Evolutionary conservation across 1,284 basidiomycete species (phyloP), one percentile per base, ranked within the genome.

Genomic region (Microbotryum violaceum): DNA sequence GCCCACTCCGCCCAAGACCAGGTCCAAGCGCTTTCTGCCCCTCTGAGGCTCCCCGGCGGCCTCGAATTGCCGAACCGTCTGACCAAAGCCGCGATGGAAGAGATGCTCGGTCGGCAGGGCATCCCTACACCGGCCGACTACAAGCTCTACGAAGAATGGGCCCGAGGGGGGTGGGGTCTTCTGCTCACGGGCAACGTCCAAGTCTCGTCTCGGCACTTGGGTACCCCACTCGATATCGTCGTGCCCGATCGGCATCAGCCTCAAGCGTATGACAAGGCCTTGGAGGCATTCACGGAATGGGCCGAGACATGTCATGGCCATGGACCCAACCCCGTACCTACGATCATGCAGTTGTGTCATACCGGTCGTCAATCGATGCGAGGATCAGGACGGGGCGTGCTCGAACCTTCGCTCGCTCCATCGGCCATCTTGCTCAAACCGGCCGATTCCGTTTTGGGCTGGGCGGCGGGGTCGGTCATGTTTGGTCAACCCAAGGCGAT

Each of bases 301-400:
- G 82, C 83, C 1, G 69, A 74, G 33, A 72, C 75, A 2, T 84
- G 87, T 27, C 82, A 82, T 63, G 79, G 78, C 10, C 54, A 62
- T 27, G 55, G 56, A 44, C 54, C 57, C 29, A 25, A 27, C 25
- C 33, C 61, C 16, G 73, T 78, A 0, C 67, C 79, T 2, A 72
- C 74, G 0, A 69, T 81, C 23, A 84, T 93, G 78, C 93, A 97
- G 73, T 78, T 97, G 49, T 89, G 82, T 45, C 93, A 97, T 73
- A 78, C 84, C 0, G 93, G 93, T 4, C 82, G 93, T 25, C 93
- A 97, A 75, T 90, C 89, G 10, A 79, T 83, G 42, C 85, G 85
- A 63, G 66, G 89, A 54, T 71, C 86, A 8, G 89, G 89, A 8
- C 82, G 89, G 20, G 69, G 70, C 21, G 78, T 81, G 12, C 82